Conservation (phyloP, 1,284 basidiomycete genomes). For the Gymnopus androsaceus region DNA sequence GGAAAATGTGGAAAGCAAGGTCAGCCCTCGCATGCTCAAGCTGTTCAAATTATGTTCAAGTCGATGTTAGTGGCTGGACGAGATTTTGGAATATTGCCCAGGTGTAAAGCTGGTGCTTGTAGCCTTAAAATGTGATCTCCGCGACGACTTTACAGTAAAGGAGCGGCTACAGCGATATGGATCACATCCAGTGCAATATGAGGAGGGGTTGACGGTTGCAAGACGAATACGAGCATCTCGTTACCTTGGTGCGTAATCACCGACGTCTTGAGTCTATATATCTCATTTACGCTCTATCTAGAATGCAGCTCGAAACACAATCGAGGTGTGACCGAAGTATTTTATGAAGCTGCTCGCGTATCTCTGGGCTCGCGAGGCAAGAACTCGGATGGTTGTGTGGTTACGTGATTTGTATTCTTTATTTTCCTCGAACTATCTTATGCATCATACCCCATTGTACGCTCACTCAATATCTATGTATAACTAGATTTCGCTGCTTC, state of each 20-base stretch:
- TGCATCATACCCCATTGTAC: not conserved
- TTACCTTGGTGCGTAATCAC: conserved; percentile 73
- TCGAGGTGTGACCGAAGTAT: conserved; percentile 89
- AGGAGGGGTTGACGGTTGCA: conserved; percentile 86
- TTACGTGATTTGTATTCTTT: conserved; percentile 47
- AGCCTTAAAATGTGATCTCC: conserved; percentile 94
- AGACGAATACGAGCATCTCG: conserved; percentile 88
- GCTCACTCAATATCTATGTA: conserved; percentile 4
- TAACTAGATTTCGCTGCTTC: conserved; percentile 5
- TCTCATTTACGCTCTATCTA: conserved; percentile 31
- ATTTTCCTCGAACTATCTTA: not conserved
- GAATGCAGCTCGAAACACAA: conserved; percentile 98
- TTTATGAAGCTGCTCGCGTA: conserved; percentile 86
- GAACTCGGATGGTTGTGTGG: conserved; percentile 56
- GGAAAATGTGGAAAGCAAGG: conserved; percentile 92
- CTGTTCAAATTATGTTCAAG: not conserved
- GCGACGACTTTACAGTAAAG: conserved; percentile 72
- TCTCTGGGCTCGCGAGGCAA: conserved; percentile 75
- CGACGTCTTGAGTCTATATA: conserved; percentile 2
- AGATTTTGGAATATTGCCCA: conserved; percentile 87
- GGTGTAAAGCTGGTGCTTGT: conserved; percentile 93
- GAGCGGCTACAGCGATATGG: conserved; percentile 72
- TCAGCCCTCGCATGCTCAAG: conserved; percentile 32
- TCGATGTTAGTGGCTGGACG: conserved; percentile 76
- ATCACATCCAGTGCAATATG: conserved; percentile 79